Percentiles rank a stretch among this genome's conserved stretches.
phyloP scores from a whole-genome alignment of 169 alveolate genomes.

The Fabrea salina region DNA sequence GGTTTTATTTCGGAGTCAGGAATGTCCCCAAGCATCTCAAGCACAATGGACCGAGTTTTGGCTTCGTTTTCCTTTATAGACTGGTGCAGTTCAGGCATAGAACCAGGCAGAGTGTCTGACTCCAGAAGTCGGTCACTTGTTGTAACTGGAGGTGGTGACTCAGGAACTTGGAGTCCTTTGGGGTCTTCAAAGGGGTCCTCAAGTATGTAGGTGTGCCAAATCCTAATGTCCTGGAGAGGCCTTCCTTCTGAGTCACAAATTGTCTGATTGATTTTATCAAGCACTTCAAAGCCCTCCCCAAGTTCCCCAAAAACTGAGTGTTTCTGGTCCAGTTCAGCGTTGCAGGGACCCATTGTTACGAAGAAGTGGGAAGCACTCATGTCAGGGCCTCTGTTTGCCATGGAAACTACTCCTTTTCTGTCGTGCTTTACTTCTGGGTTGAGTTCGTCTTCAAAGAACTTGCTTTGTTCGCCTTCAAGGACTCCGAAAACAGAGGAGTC shows the following conservation, averaged over 20 bases:
- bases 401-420: constrained; percentile 78
- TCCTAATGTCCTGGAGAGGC: constrained; percentile 87
- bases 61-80: constrained; percentile 88
- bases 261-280: constrained; percentile 78
- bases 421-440: constrained; percentile 64
- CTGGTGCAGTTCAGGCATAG: constrained; percentile 82
- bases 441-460: constrained; percentile 79
- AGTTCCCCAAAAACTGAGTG: constrained; percentile 90
- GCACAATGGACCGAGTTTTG: constrained; percentile 91
- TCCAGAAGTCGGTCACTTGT: constrained; percentile 63
- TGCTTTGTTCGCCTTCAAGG: constrained; percentile 24
- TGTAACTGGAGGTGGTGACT: constrained; percentile 70
- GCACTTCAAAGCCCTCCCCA: constrained; percentile 81
- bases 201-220: constrained; percentile 84
- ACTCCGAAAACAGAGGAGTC: constrained; percentile 46
- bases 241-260: constrained; percentile 75
- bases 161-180: constrained; percentile 63
- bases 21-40: constrained; percentile 96
- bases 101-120: constrained; percentile 59
- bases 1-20: constrained; percentile 99
- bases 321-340: constrained; percentile 67
- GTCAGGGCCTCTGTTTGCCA: constrained; percentile 80
- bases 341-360: constrained; percentile 77
- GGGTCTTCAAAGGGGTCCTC: constrained; percentile 92
- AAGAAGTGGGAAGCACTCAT: constrained; percentile 74